Evolutionary conservation across 495 filamentous ascomycete species (phyloP), one percentile per base, ranked within the genome.

Genomic region (Cenococcum geophilum): DNA sequence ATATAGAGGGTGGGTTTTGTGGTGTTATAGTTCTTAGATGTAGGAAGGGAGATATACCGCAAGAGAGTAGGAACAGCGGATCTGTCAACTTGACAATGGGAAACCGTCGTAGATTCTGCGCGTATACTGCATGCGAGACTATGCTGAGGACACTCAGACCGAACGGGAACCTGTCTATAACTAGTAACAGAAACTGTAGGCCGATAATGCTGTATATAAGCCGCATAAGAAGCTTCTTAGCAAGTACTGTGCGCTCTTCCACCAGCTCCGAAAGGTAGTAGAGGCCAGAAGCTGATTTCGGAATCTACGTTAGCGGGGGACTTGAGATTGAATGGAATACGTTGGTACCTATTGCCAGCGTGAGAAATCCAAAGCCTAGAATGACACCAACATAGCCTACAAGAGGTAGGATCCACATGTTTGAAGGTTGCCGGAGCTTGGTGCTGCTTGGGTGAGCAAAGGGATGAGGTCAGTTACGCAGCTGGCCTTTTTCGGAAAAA

Each of bases 251-350:
- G 71, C 97, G 92, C 70, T 98, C 93, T 76, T 98, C 95, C 54
- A 98, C 93, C 10, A 97, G 81, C 75, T 98, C 93, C 1, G 93
- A 97, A 51, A 98, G 88, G 72, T 98, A 98, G 78, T 98, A 97
- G 22, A 98, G 85, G 27, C 95, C 95, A 22, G 91, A 96, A 36
- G 93, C 93, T 96, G 69, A 23, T 32, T 45, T 18, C 1, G 49
- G 25, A 2, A 45, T 20, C 3, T 54, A 27, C 27, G 27, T 18
- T 43, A 36, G 18, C 37, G 40, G 16, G 47, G 23, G 11, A 23
- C 36, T 35, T 5, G 43, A 23, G 1, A 59, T 50, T 12, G 10
- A 22, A 11, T 35, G 53, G 16, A 4, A 42, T 23, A 25, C 25
- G 47, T 49, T 32, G 69, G 16, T 84, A 95, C 92, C 92, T 66